These are phyloP conservation scores for Paecilomyces sp. DNA, from an alignment of 2,329 filamentous ascomycete genomes.

Conservation along the genomic window DNA sequence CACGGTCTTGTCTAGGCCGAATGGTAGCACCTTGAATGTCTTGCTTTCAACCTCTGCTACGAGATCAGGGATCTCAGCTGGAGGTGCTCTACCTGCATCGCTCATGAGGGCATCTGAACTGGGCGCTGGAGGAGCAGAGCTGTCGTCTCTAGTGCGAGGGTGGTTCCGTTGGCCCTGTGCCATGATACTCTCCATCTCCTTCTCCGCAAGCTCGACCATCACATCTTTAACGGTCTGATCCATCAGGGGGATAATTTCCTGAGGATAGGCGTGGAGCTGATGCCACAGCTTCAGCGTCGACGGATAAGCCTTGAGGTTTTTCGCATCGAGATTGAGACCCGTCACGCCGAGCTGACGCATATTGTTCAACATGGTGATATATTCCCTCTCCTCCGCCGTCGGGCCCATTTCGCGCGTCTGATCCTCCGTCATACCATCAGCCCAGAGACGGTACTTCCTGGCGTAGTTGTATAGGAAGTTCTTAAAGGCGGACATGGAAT, in stretches of 20 bases:
- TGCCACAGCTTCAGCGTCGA: conserved; percentile 91
- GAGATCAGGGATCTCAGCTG: conserved; percentile 57
- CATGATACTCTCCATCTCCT: conserved; percentile 66
- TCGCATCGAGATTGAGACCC: conserved; percentile 79
- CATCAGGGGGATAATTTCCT: conserved; percentile 94
- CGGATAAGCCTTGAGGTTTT: conserved; percentile 86
- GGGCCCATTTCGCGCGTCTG: conserved; percentile 61
- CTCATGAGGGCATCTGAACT: conserved; percentile 64
- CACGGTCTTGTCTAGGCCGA: conserved; percentile 75
- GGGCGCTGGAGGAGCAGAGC: conserved; percentile 69
- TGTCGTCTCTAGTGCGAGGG: conserved; percentile 47
- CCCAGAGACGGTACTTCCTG: conserved; percentile 87
- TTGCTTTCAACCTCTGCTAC: conserved; percentile 70
- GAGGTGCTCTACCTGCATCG: conserved; percentile 24
- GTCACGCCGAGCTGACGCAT: conserved; percentile 84
- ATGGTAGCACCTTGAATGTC: conserved; percentile 80
- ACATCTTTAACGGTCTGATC: conserved; percentile 90
- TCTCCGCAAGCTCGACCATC: conserved; percentile 81
- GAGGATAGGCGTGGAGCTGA: conserved; percentile 86
- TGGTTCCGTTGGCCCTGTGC: conserved; percentile 44
- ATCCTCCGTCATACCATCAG: conserved; percentile 72
- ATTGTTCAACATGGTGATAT: conserved; percentile 75
- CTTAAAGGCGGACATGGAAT: conserved; percentile 80
- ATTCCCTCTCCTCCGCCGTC: conserved; percentile 70
- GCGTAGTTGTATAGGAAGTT: conserved; percentile 90